Evolutionary conservation across 176 grass and related monocot genomes (phyloP).

Genomic region (Musa troglodytarum): DNA sequence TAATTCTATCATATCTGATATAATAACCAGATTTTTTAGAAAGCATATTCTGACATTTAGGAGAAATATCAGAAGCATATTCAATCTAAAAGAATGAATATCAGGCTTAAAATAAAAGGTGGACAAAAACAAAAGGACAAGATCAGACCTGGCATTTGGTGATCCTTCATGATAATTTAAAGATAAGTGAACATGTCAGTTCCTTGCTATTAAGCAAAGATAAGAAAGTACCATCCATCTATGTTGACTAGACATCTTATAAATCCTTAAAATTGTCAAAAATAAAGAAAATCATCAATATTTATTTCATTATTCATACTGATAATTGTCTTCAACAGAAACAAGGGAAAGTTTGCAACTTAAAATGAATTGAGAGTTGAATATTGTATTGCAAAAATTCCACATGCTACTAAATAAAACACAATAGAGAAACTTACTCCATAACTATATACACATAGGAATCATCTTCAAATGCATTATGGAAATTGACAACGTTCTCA

Average conservation of each 20-base stretch:
- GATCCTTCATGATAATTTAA: not conserved
- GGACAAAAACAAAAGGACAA: not conserved
- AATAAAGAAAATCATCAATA: not conserved
- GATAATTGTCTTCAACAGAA: not conserved
- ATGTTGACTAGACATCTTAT: not conserved
- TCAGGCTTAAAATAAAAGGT: not conserved
- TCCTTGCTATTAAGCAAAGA: not conserved
- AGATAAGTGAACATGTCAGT: not conserved
- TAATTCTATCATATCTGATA: not conserved
- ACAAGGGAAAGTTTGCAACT: not conserved
- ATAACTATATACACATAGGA: slow-evolving; percentile 92
- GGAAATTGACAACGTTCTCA: slow-evolving; percentile 87
- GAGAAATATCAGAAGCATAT: too few species aligned
- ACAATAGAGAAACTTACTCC: slow-evolving; percentile 61
- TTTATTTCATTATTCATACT: not conserved
- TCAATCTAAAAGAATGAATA: not conserved
- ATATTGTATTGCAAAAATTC: not conserved
- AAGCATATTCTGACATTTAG: not conserved
- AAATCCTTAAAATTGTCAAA: not conserved
- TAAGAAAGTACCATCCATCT: not conserved
- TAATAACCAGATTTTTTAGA: not conserved
- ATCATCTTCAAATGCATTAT: slow-evolving; percentile 88
- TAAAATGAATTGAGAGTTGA: not conserved
- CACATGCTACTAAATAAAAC: not conserved
- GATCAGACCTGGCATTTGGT: not conserved